phyloP scores from a whole-genome alignment of 2,329 filamentous ascomycete genomes.

The Setomelanomma holmii region DNA sequence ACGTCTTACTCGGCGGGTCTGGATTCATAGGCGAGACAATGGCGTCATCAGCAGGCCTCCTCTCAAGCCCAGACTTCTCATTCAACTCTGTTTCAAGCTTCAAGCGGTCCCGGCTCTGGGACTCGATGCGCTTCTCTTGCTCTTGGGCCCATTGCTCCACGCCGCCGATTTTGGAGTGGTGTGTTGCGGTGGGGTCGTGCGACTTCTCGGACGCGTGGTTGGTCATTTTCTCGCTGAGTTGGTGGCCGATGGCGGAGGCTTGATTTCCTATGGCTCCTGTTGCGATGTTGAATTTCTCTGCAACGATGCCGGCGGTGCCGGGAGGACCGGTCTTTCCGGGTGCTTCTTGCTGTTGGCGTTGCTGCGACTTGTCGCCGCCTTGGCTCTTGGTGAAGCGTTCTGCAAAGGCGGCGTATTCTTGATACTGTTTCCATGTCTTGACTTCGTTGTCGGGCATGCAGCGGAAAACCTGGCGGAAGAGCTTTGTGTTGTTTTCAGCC shows the following conservation, averaged over 20 bases:
- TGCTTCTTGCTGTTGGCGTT: conserved; percentile 56
- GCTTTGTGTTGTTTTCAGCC: conserved; percentile 92
- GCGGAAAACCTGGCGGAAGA: conserved; percentile 91
- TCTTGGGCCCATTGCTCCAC: conserved; percentile 50
- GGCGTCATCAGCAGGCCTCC: conserved; percentile 36
- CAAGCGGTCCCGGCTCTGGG: conserved; percentile 17
- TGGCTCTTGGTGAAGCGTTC: conserved; percentile 76
- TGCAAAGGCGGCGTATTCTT: conserved; percentile 79
- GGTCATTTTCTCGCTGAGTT: conserved; percentile 38
- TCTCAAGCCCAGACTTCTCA: conserved; percentile 41
- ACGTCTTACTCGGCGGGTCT: conserved; percentile 28
- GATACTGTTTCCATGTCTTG: conserved; percentile 90
- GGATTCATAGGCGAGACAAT: conserved; percentile 39
- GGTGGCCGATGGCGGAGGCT: conserved; percentile 35
- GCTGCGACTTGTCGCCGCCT: conserved; percentile 61
- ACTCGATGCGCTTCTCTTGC: conserved; percentile 41
- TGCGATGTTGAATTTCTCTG: conserved; percentile 30
- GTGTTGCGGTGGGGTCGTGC: conserved; percentile 7
- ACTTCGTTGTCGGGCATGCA: conserved; percentile 98
- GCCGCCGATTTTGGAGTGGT: conserved; percentile 32
- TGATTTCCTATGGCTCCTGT: conserved; percentile 33
- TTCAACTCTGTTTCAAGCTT: conserved; percentile 32
- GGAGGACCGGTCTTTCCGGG: conserved; percentile 59
- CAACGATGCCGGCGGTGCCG: conserved; percentile 43
- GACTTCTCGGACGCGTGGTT: conserved; percentile 22